Conservation (phyloP, 352 stramenopile species). For the Aphanomyces invadans region DNA sequence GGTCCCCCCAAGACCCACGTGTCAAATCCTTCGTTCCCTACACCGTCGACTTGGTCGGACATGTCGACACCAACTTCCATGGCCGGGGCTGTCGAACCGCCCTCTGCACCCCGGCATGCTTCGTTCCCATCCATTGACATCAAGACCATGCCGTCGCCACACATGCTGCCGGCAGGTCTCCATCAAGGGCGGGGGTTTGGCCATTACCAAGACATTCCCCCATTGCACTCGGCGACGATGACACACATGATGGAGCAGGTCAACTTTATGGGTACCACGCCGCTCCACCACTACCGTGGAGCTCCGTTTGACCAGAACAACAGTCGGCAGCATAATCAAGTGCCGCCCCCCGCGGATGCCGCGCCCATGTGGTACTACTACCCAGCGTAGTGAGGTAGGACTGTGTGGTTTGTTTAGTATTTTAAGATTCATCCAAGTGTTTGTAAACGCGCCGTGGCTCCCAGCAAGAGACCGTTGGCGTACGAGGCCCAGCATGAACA, state of each 20-base stretch:
- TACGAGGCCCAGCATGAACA: too few species aligned
- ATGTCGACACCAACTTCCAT: neutral
- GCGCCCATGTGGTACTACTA: conserved; percentile 19
- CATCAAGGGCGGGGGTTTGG: neutral
- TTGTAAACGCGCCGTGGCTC: too few species aligned
- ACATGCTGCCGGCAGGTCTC: too few species aligned
- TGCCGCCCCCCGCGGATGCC: neutral
- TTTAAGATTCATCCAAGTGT: conserved; percentile 18
- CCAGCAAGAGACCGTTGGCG: too few species aligned
- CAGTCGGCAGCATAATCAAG: neutral
- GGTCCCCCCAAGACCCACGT: neutral
- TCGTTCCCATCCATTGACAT: too few species aligned
- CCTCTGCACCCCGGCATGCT: too few species aligned
- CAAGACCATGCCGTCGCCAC: too few species aligned
- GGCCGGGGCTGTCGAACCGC: too few species aligned
- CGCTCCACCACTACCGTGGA: neutral
- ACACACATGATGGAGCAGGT: conserved; percentile 2
- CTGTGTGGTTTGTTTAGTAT: neutral
- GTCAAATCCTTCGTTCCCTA: neutral
- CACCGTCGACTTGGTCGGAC: neutral
- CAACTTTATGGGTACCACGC: neutral
- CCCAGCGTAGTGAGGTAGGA: neutral
- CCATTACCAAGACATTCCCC: neutral
- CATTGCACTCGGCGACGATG: conserved; percentile 3
- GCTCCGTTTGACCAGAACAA: conserved; percentile 2